These are phyloP conservation scores for Erodium maritimum DNA, from an alignment of 345 rosid genomes.

Conservation along the genomic window DNA sequence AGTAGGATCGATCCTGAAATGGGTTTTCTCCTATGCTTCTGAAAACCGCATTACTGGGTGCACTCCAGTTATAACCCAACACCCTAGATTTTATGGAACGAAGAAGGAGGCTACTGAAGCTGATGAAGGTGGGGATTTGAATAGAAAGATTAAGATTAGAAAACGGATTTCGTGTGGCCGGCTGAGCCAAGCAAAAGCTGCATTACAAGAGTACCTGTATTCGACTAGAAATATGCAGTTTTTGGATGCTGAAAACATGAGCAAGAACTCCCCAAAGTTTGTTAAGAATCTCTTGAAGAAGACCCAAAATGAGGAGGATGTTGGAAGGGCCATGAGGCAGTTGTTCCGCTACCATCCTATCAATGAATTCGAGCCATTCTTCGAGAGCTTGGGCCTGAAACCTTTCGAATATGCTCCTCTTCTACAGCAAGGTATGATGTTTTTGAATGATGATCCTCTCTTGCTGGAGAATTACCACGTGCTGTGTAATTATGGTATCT, in stretches of 20 bases:
- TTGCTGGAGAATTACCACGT: conserved; percentile 51
- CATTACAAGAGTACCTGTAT: conserved; percentile 60
- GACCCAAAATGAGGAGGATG: conserved; percentile 21
- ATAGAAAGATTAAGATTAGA: too few relatives aligned
- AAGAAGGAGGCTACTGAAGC: not conserved
- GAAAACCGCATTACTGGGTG: not conserved
- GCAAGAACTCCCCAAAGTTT: conserved; percentile 52
- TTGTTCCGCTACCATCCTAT: conserved; percentile 61
- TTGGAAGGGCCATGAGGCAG: conserved; percentile 27
- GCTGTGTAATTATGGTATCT: conserved; percentile 51
- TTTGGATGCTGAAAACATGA: conserved; percentile 53
- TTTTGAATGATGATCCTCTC: conserved; percentile 47
- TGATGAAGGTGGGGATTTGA: too few relatives aligned
- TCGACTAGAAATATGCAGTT: conserved; percentile 44
- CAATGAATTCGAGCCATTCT: conserved; percentile 84
- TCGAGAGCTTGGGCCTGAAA: conserved; percentile 37
- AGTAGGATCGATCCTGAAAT: not conserved
- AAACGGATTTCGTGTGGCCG: too few relatives aligned
- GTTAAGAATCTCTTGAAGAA: conserved; percentile 27
- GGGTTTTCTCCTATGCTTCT: not conserved
- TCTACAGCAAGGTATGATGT: conserved; percentile 43
- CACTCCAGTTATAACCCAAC: too few relatives aligned
- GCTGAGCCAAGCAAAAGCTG: conserved; percentile 42
- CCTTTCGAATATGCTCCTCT: conserved; percentile 11
- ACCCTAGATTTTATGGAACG: not conserved